Evolutionary conservation across 2,329 filamentous ascomycete genomes (phyloP).

Genomic region (Pezicula carpinea): DNA sequence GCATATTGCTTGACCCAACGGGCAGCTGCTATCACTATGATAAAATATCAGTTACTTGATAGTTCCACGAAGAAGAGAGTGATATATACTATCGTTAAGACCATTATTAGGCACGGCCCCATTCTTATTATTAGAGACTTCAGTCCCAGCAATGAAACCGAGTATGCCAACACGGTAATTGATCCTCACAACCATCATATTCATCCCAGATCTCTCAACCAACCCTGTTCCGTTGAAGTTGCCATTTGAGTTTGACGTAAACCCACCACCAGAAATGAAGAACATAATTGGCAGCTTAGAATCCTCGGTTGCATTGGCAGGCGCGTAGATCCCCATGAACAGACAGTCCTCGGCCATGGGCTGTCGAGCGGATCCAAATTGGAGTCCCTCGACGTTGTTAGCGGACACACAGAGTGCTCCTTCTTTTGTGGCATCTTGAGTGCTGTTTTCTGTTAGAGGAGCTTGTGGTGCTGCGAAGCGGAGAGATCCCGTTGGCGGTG

Average conservation of each 20-base stretch:
- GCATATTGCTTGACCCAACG: conserved; percentile 38
- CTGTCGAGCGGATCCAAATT: conserved; percentile 24
- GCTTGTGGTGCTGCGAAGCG: conserved; percentile 58
- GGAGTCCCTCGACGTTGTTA: not conserved
- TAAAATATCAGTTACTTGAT: too few relatives aligned
- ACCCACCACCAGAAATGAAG: conserved; percentile 43
- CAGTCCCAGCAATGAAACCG: conserved; percentile 55
- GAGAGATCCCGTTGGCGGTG: conserved; percentile 56
- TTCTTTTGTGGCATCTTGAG: conserved; percentile 5
- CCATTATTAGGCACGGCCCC: conserved; percentile 8
- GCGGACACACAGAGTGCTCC: not conserved
- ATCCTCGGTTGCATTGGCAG: conserved; percentile 30
- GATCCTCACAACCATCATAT: conserved; percentile 50
- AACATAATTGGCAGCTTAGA: conserved; percentile 45
- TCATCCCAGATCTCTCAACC: conserved; percentile 36
- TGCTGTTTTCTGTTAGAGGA: not conserved
- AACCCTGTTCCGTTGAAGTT: conserved; percentile 43
- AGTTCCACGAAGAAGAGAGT: too few relatives aligned
- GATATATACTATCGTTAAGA: conserved; percentile 15
- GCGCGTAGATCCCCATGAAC: conserved; percentile 37
- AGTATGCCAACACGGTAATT: conserved; percentile 57
- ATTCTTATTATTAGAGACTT: conserved; percentile 46
- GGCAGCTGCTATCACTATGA: conserved; percentile 34
- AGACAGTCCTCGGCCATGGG: conserved; percentile 32
- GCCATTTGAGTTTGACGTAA: conserved; percentile 39